A percentile compares a stretch with the other conserved stretches of the same genome.
These are phyloP conservation scores for Sambucus nigra DNA, from an alignment of 129 eudicot species.

Conservation along the genomic window DNA sequence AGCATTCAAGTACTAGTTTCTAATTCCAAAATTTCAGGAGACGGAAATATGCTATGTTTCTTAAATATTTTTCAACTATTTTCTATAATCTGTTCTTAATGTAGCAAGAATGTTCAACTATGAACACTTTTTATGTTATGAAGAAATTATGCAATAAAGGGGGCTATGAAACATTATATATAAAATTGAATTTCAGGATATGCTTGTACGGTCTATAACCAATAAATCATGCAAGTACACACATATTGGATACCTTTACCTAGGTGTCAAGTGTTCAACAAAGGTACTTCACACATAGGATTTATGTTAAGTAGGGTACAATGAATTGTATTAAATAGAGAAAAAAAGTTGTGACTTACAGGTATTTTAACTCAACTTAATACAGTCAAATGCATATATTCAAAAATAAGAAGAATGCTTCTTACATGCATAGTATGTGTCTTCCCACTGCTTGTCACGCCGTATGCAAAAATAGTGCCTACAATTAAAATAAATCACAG, in stretches of 20 bases:
- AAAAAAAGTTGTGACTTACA: background rate
- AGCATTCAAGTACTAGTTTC: too few species aligned
- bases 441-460: constrained; percentile 99
- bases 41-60: background rate
- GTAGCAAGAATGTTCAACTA: background rate
- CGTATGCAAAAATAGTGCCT: constrained; percentile 99
- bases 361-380: background rate
- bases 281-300: background rate
- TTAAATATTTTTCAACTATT: background rate
- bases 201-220: too few species aligned
- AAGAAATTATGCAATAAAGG: background rate
- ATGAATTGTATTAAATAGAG: background rate
- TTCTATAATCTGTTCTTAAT: background rate
- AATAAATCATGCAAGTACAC: too few species aligned
- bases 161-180: too few species aligned
- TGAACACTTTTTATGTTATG: background rate
- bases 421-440: constrained; percentile 99
- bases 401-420: constrained; percentile 1
- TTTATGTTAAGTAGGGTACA: background rate
- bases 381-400: background rate
- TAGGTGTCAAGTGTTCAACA: background rate
- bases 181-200: too few species aligned
- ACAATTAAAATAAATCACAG: constrained; percentile 12
- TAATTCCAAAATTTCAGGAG: too few species aligned
- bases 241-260: too few species aligned